Evolutionary conservation across 495 filamentous ascomycete genomes (phyloP), one percentile per base, ranked within the genome.

Genomic region (Tuber aestivum): DNA sequence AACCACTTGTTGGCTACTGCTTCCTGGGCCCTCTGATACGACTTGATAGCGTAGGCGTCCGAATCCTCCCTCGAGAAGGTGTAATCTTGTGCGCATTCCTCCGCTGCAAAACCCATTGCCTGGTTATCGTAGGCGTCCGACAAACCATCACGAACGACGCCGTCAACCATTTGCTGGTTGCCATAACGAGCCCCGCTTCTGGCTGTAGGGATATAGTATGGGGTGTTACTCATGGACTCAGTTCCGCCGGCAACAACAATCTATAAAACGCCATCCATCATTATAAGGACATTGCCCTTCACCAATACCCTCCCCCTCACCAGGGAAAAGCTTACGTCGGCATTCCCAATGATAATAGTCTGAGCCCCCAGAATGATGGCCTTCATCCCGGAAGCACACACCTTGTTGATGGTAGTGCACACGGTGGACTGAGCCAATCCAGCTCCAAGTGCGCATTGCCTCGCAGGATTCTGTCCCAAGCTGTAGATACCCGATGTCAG

Each of bases 181-280:
- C 95, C 95, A 85, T 93, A 98, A 86, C 97, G 97, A 83, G 90
- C 89, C 70, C 95, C 95, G 71, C 85, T 89, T 79, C 95, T 92
- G 40, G 94, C 86, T 81, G 86, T 91, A 69, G 93, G 93, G 69
- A 97, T 90, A 87, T 99, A 99, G 86, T 98, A 94, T n/a, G 96
- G 96, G 70, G 90, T 88, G 86, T 97, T 98, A 77, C 93, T 94
- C 95, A 99, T 99, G 85, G 93, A 95, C 87, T 99, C 95, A 75
- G 94, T 89, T 75, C 95, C 95, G 80, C 95, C 95, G 65, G 93
- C 96, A 23, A 99, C 91, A 56, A 98, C 90, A 77, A 95, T 89
- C 74, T 78, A 45, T 56, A 42, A 23, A 71, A 35, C 56, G 8
- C 56, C 27, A 35, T 61, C 27, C n/a, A 35, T 35, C 27, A 72